phyloP scores from a whole-genome alignment of 179 eudicot genomes.

The Silene vulgaris region DNA sequence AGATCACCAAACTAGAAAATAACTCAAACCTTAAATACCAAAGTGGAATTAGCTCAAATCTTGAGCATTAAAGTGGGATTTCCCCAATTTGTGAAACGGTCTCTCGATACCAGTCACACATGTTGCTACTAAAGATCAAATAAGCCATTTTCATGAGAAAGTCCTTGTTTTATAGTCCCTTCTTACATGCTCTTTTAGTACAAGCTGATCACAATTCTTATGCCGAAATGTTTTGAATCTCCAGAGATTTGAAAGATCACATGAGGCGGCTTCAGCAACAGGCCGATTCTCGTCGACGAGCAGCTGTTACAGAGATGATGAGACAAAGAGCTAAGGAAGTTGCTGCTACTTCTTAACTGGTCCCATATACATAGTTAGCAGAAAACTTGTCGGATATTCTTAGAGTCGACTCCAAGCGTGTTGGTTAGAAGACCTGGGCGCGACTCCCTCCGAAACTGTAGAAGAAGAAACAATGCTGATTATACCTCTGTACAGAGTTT shows the following conservation, averaged over 20 bases:
- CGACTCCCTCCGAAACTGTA: conserved; percentile 7
- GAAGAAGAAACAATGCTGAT: conserved; percentile 13
- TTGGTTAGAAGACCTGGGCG: conserved; percentile 7
- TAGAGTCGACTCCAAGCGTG: conserved; percentile 15
- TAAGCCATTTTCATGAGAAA: not conserved
- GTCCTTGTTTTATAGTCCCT: not conserved
- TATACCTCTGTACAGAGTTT: conserved; percentile 32
- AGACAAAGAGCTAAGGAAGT: conserved; percentile 86
- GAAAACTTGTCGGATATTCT: not conserved
- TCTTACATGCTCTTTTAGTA: too few relatives aligned
- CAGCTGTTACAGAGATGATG: conserved; percentile 96
- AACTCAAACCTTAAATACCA: too few relatives aligned
- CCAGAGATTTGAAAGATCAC: conserved; percentile 74
- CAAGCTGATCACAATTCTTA: not conserved
- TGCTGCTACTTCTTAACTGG: conserved; percentile 44
- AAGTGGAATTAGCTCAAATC: too few relatives aligned
- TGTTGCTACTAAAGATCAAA: not conserved
- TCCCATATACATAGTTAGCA: conserved; percentile 17
- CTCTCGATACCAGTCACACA: not conserved
- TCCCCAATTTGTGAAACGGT: not conserved
- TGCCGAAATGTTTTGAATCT: not conserved
- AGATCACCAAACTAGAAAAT: too few relatives aligned
- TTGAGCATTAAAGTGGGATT: too few relatives aligned
- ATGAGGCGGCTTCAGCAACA: conserved; percentile 72
- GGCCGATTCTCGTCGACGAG: conserved; percentile 81